phyloP scores from a whole-genome alignment of 2,329 filamentous ascomycete species.

The Sclerotinia nivalis region DNA sequence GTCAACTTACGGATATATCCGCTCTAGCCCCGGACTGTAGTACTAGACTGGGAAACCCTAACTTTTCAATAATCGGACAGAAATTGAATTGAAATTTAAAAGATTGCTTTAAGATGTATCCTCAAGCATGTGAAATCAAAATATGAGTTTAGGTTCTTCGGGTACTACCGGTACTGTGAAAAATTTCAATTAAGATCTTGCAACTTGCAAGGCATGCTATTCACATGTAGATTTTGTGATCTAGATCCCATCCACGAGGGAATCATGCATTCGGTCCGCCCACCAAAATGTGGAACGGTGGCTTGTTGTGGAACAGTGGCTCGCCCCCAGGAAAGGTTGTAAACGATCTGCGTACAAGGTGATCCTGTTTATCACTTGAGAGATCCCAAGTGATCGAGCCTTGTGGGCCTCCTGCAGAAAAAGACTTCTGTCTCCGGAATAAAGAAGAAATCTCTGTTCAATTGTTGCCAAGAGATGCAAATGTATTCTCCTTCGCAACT shows the following conservation, averaged over 20 bases:
- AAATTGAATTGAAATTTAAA: not conserved
- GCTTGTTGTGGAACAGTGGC: slow-evolving; percentile 11
- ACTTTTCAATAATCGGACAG: not conserved
- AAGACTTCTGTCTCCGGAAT: not conserved
- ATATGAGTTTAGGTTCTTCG: no score
- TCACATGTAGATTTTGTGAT: slow-evolving; percentile 9
- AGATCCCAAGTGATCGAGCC: slow-evolving; percentile 1
- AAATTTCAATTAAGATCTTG: slow-evolving; percentile 5
- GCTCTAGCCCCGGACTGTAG: not conserved
- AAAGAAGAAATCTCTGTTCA: not conserved
- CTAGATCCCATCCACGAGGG: not conserved
- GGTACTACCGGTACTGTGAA: not conserved
- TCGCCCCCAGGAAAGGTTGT: not conserved
- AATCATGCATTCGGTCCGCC: slow-evolving; percentile 7
- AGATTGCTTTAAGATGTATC: not conserved
- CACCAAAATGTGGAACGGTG: slow-evolving; percentile 6
- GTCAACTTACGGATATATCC: not conserved
- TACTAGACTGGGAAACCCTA: not conserved
- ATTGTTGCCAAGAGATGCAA: not conserved
- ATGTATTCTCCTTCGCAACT: not conserved
- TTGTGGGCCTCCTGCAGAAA: not conserved
- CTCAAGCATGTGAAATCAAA: not conserved
- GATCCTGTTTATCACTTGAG: not conserved
- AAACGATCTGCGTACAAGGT: slow-evolving; percentile 12
- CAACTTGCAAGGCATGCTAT: not conserved